Base-by-base conservation (phyloP, 192 early-diverging fungal species). In the Gamsiella multidivaricata region DNA sequence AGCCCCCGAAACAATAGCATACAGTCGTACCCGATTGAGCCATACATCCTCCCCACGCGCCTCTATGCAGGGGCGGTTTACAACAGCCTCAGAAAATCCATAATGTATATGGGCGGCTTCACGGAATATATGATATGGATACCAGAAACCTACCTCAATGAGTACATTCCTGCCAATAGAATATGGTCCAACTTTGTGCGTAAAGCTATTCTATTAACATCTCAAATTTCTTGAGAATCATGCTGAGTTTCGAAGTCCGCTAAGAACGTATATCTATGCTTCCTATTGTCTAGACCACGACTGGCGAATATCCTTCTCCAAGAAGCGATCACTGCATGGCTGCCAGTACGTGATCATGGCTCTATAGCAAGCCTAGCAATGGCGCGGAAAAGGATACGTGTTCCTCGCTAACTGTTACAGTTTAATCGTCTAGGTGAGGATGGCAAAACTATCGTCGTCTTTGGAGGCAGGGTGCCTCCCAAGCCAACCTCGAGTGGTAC, bases 311-410 rank as follows among this genome's bases (percentile, higher is more conserved):
- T n/a, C 70, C 70, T 9, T 50, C 54, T 10, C 61, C 54, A 1
- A 63, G 70, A 54, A 45, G 54, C 43, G 70, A 73, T 45, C 51
- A 54, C 43, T 73, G 70, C 54, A 65, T 65, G 61, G 28, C 54
- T n/a, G 33, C 46, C 2, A 73, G 70, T 73, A 64, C 58, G 69
- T 53, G 11, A 36, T 1, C 23, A 22, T 18, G 26, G 18, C 11
- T 1, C 25, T 23, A 50, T n/a, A n/a, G n/a, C n/a, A n/a, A n/a
- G n/a, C n/a, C n/a, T n/a, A n/a, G n/a, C n/a, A n/a, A n/a, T n/a
- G n/a, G n/a, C n/a, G n/a, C n/a, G n/a, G n/a, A n/a, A n/a, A n/a
- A n/a, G n/a, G 5, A 1, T 34, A 34, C 43, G 23, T 22, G 5
- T 43, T 14, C 17, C 10, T 59, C 1, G n/a, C 46, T 9, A 33